phyloP scores from a whole-genome alignment of 768 basidiomycete species.

The Boletus patriciae region DNA sequence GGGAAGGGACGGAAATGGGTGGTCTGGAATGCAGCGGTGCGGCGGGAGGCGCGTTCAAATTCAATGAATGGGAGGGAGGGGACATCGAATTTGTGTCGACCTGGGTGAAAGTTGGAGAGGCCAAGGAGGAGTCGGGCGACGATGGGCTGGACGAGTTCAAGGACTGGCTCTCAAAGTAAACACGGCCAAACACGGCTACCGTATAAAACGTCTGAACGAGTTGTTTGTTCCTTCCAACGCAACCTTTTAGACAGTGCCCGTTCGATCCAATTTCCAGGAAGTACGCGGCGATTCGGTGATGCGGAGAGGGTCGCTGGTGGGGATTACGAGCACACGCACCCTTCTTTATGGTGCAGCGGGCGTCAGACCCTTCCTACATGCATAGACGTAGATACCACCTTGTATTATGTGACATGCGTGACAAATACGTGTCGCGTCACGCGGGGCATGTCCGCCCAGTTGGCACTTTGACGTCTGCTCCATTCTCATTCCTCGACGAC shows the following conservation, averaged over 20 bases:
- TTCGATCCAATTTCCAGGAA: constrained; percentile 42
- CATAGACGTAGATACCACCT: background rate
- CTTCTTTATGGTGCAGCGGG: constrained; percentile 52
- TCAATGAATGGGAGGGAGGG: constrained; percentile 83
- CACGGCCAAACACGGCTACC: constrained; percentile 26
- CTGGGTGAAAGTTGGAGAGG: constrained; percentile 41
- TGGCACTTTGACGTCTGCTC: constrained; percentile 21
- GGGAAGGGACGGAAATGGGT: constrained; percentile 61
- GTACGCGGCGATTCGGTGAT: constrained; percentile 67
- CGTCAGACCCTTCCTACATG: constrained; percentile 70
- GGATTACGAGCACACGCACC: constrained; percentile 64
- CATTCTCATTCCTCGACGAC: constrained; percentile 24
- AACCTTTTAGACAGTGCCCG: constrained; percentile 76
- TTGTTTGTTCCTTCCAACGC: constrained; percentile 37
- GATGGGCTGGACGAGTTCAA: constrained; percentile 45
- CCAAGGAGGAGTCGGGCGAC: constrained; percentile 27
- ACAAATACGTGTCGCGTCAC: constrained; percentile 23
- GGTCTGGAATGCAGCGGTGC: constrained; percentile 68
- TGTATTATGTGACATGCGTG: background rate
- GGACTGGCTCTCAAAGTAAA: constrained; percentile 41
- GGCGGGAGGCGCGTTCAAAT: constrained; percentile 60
- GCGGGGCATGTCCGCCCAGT: background rate
- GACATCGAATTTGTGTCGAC: constrained; percentile 69
- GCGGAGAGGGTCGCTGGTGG: constrained; percentile 58
- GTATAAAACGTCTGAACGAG: constrained; percentile 13